Evolutionary conservation across 2,329 filamentous ascomycete species (phyloP).

Genomic region (Colletotrichum siamense): DNA sequence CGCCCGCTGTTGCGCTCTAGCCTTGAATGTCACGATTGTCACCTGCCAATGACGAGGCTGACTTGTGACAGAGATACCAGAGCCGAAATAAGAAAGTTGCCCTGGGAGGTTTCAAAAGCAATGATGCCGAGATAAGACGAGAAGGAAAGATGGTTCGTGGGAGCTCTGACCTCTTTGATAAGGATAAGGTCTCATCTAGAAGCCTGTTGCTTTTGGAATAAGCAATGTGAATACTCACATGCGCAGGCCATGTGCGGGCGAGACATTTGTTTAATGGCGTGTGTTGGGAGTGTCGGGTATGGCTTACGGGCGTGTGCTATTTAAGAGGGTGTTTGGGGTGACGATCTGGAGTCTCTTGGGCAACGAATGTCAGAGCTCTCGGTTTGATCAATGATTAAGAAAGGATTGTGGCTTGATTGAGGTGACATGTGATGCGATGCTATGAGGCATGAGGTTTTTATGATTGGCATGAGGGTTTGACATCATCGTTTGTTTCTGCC

Average conservation of each 20-base stretch:
- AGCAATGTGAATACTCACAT: not conserved
- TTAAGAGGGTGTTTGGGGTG: not conserved
- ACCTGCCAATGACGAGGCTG: not conserved
- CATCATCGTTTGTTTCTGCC: not conserved
- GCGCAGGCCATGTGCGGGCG: not conserved
- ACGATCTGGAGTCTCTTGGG: not conserved
- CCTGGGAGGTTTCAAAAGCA: not conserved
- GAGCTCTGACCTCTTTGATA: not conserved
- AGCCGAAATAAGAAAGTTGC: not conserved
- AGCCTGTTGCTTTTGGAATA: not conserved
- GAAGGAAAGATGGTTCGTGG: not conserved
- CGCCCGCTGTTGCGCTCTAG: not conserved
- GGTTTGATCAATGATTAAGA: too few relatives aligned
- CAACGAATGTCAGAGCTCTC: too few relatives aligned
- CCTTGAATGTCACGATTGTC: not conserved
- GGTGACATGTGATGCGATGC: fast-evolving
- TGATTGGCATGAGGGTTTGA: too few relatives aligned
- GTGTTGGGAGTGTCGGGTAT: not conserved
- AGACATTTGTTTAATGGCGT: not conserved
- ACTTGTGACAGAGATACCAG: not conserved
- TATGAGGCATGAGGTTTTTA: not conserved
- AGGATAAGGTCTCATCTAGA: not conserved
- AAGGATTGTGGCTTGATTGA: too few relatives aligned
- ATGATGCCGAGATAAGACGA: not conserved
- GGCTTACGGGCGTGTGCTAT: not conserved